Evolutionary conservation across 1,284 basidiomycete species (phyloP), one percentile per base, ranked within the genome.

Genomic region (Tilletiaria anomala): DNA sequence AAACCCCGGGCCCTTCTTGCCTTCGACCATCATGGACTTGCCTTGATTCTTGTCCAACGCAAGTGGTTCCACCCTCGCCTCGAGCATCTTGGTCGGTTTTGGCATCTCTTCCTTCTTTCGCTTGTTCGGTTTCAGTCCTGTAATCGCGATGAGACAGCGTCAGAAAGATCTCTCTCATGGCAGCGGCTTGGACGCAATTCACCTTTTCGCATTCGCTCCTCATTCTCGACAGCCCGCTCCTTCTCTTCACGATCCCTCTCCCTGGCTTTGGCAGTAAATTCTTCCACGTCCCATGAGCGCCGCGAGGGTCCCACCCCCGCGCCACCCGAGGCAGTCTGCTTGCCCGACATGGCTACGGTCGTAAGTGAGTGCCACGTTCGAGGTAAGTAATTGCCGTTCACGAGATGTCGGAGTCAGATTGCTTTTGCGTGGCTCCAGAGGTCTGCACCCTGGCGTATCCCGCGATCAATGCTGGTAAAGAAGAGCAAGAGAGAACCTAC

Each of bases 21-120:
- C 53, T n/a, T 65, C 61, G 31, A 65, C 58, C 47, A 65, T 54
- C 21, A 54, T 37, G 15, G 54, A 60, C 38, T 60, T 64, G 24
- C 57, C 57, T 18, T 56, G 33, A 35, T 64, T 55, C 32, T 53
- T 50, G 5, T 56, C 57, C 11, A 65, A 42, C n/a, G 47, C 50
- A 18, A 65, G 51, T 12, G 56, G 53, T 3, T 35, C 44, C 6
- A 50, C 31, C 17, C 58, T 53, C 20, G 51, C 48, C 38, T 64
- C 48, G 45, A 64, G 51, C 15, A 47, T 35, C 19, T 55, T 46
- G 14, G 61, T 61, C 5, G 62, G 59, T 39, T 61, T 56, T 12
- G 57, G 55, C 14, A 50, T 37, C 15, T 55, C 53, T 24, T 52
- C 42, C n/a, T 52, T 53, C 35, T 52, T 42, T 8, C 54, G 42